These are phyloP conservation scores for Leccinum pachyderme DNA, from an alignment of 1,284 basidiomycete species.

Conservation along the genomic window DNA sequence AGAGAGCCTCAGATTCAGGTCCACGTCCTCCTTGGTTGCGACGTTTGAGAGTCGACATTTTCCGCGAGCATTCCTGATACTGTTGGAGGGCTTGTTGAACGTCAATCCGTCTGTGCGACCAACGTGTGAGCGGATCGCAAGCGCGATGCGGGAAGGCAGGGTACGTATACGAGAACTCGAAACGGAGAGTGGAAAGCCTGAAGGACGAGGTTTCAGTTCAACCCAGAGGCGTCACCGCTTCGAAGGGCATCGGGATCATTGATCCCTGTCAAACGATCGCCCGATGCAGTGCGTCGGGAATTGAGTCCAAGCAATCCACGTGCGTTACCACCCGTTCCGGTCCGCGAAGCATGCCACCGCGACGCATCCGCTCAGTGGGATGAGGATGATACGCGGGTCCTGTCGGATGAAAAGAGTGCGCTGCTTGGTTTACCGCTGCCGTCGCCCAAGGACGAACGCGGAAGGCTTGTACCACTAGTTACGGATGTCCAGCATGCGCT, in stretches of 20 bases:
- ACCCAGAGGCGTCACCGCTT: slow-evolving; percentile 12
- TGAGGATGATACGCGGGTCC: background rate
- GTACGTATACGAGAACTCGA: slow-evolving; percentile 38
- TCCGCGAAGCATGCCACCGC: background rate
- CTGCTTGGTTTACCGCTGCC: slow-evolving; percentile 16
- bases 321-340: slow-evolving; percentile 22
- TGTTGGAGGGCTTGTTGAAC: slow-evolving; percentile 72
- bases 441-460: background rate
- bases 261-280: slow-evolving; percentile 23
- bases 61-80: slow-evolving; percentile 63
- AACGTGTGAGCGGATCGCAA: slow-evolving; percentile 66
- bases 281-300: slow-evolving; percentile 11
- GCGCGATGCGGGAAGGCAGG: slow-evolving; percentile 63
- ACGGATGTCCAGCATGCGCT: slow-evolving; percentile 14
- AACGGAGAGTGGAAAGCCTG: background rate
- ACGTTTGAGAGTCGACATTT: slow-evolving; percentile 67
- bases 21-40: slow-evolving; percentile 45
- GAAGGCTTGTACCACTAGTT: background rate
- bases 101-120: slow-evolving; percentile 61
- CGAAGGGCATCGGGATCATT: slow-evolving; percentile 18
- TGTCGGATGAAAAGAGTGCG: slow-evolving; percentile 12
- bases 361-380: slow-evolving; percentile 6
- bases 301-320: slow-evolving; percentile 9
- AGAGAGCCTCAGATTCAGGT: slow-evolving; percentile 53
- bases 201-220: slow-evolving; percentile 19